Conservation (phyloP, 306 rosid genomes). For the Coriaria nepalensis region DNA sequence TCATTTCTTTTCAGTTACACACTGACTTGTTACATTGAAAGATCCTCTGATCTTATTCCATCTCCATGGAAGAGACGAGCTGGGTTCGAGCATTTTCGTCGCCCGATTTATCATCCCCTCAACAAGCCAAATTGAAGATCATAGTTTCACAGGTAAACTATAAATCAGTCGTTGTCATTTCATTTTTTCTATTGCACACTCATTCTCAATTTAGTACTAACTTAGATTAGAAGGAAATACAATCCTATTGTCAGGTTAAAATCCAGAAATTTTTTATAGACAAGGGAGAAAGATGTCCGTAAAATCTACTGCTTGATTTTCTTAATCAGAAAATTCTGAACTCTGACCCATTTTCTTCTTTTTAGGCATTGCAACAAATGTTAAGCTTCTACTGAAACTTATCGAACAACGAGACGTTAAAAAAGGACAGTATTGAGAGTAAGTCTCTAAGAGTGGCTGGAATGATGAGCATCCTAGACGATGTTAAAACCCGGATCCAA, state of each 20-base stretch:
- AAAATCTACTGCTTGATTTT: not conserved
- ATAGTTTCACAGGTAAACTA: constrained; percentile 46
- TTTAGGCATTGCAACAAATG: constrained; percentile 52
- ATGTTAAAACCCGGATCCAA: constrained; percentile 48
- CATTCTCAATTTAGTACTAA: not conserved
- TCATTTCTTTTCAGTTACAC: not conserved
- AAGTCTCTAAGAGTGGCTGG: constrained; percentile 64
- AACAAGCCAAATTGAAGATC: constrained; percentile 26
- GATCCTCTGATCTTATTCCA: not conserved
- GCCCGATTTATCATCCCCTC: constrained; percentile 32
- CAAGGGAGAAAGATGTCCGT: too few species aligned
- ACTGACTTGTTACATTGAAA: not conserved
- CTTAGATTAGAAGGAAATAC: too few species aligned
- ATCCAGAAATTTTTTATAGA: too few species aligned
- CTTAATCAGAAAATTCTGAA: not conserved
- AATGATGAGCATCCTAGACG: constrained; percentile 61
- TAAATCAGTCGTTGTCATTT: not conserved
- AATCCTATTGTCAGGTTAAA: too few species aligned
- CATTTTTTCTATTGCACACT: not conserved
- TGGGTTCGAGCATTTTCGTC: constrained; percentile 40
- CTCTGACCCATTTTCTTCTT: not conserved
- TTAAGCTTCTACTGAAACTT: constrained; percentile 52
- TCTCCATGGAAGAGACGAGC: constrained; percentile 27
- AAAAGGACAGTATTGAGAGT: constrained; percentile 43
- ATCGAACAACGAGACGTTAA: constrained; percentile 55